A percentile compares a stretch with the other conserved stretches of the same genome.
Evolutionary conservation across 2,329 filamentous ascomycete genomes (phyloP).

Genomic region (Fusarium palustre): DNA sequence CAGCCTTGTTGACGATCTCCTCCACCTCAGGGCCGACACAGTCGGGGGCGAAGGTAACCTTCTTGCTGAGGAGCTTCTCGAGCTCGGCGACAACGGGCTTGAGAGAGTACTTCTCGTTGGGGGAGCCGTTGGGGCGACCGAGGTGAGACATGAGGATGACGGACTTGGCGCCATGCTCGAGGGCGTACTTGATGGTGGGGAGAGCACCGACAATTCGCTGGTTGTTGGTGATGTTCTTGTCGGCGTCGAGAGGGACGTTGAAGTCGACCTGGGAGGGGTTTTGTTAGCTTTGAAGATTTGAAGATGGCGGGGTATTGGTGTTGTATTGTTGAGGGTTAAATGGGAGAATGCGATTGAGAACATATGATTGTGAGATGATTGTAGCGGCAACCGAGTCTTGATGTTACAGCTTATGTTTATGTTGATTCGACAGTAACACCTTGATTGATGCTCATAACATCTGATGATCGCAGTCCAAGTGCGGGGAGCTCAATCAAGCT

Average conservation of each 20-base stretch:
- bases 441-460: neutral
- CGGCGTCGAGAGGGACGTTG: conserved; percentile 94
- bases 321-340: conserved; percentile 24
- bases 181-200: conserved; percentile 93
- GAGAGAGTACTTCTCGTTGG: conserved; percentile 93
- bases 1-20: conserved; percentile 85
- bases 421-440: too few relatives aligned
- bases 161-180: conserved; percentile 89
- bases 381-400: neutral
- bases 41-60: conserved; percentile 89
- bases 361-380: too few relatives aligned
- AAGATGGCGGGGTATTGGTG: conserved; percentile 21
- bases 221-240: conserved; percentile 97
- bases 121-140: conserved; percentile 90
- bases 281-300: conserved; percentile 38
- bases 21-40: conserved; percentile 92
- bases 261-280: conserved; percentile 83
- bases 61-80: conserved; percentile 87
- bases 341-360: neutral
- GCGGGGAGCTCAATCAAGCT: conserved; percentile 28
- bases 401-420: neutral
- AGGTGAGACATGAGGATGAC: conserved; percentile 99
- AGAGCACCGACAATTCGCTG: conserved; percentile 97
- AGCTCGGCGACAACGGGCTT: conserved; percentile 91
- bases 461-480: conserved; percentile 9